Evolutionary conservation across 345 rosid genomes (phyloP), one percentile per base, ranked within the genome.

Genomic region (Populus tremula): DNA sequence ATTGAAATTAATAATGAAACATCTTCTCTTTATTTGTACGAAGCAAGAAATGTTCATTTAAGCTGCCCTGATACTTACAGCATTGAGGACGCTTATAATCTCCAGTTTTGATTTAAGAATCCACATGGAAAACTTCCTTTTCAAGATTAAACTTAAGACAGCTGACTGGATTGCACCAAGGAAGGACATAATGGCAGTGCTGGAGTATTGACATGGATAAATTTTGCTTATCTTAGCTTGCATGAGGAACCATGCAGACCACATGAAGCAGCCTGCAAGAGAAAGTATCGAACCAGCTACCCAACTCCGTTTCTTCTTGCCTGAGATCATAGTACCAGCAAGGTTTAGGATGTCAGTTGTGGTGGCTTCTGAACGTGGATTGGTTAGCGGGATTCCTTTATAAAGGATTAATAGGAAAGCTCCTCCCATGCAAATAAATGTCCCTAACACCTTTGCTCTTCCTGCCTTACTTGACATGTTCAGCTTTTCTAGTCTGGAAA

Each of bases 191-290:
- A 82, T 75, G 63, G 77, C 77, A 17, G 77, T 78, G 72, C 82
- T 71, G 6, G 85, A 74, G 43, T 75, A 82, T 17, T 78, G 73
- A 63, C 74, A 78, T 33, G 85, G 82, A 62, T 53, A 82, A 18
- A 21, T 69, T 56, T 71, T 67, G 47, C 72, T 54, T 66, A 82
- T 67, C 50, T 75, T 67, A 25, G 82, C 70, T 71, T 82, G 85
- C 16, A 78, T 36, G 6, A 76, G 79, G 71, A 82, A 79, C 85
- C 85, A 82, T 5, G 77, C 76, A 70, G 85, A 78, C 82, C 82
- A 82, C 54, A 17, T 10, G 6, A 76, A 43, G 49, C 74, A 23
- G 16, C 82, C 79, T 3, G 47, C 85, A 56, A 82, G 61, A 33
- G 76, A 45, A 78, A 82, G 43, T 61, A 75, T 71, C 8, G 82